Conservation (phyloP, 2,329 filamentous ascomycete species). For the Dactylellina parvicollis region DNA sequence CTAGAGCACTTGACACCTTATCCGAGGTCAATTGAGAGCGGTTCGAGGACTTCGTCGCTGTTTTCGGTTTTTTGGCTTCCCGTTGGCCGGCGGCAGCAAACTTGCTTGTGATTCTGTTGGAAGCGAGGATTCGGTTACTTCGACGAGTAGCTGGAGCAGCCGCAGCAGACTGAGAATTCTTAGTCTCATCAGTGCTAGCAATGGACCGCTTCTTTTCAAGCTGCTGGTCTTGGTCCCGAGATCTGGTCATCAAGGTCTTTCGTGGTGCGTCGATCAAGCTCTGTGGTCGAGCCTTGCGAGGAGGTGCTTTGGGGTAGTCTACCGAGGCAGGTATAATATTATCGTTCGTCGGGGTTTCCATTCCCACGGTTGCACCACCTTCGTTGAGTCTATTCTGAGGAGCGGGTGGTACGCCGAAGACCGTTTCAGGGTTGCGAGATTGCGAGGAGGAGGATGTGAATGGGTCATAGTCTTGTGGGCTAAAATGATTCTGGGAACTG, state of each 20-base stretch:
- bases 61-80: constrained; percentile 59
- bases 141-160: constrained; percentile 57
- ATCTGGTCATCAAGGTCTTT: constrained; percentile 52
- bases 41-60: constrained; percentile 58
- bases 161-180: constrained; percentile 56
- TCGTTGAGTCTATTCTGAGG: constrained; percentile 62
- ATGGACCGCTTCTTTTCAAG: constrained; percentile 53
- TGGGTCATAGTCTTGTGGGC: constrained; percentile 62
- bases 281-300: constrained; percentile 57
- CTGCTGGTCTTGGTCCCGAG: constrained; percentile 45
- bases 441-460: constrained; percentile 59
- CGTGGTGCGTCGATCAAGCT: constrained; percentile 54
- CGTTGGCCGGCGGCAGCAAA: constrained; percentile 58
- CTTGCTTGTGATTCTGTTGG: constrained; percentile 58
- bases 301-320: constrained; percentile 55
- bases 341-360: constrained; percentile 64
- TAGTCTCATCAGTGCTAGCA: constrained; percentile 53
- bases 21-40: constrained; percentile 54
- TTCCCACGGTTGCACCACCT: constrained; percentile 59
- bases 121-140: constrained; percentile 57
- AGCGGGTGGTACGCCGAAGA: constrained; percentile 63
- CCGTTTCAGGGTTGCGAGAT: constrained; percentile 62
- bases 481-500: constrained; percentile 8
- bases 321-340: constrained; percentile 53
- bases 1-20: constrained; percentile 48